These are phyloP conservation scores for Suillus fuscotomentosus DNA, from an alignment of 768 basidiomycete species.

Conservation along the genomic window DNA sequence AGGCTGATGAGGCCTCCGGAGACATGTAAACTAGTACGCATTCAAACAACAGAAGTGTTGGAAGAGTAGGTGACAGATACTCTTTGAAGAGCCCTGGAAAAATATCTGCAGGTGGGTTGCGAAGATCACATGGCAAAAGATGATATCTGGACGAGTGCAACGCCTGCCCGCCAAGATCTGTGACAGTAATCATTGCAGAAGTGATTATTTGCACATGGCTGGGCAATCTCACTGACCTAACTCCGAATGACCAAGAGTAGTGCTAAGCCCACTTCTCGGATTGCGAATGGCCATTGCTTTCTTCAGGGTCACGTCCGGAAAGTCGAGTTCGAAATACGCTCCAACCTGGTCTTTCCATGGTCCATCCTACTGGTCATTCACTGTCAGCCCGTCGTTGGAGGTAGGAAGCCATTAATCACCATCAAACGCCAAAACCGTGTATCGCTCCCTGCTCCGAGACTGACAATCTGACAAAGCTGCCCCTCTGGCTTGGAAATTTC, in stretches of 20 bases:
- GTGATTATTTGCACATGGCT: constrained; percentile 14
- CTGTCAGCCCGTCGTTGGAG: constrained; percentile 6
- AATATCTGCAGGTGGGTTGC: constrained; percentile 49
- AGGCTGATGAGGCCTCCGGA: constrained; percentile 50
- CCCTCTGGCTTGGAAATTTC: constrained; percentile 39
- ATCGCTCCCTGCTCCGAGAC: constrained; percentile 93
- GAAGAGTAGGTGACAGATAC: constrained; percentile 58
- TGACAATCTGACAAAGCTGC: constrained; percentile 82
- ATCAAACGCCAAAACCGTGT: constrained; percentile 90
- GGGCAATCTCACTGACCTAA: background rate
- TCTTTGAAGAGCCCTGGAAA: constrained; percentile 37
- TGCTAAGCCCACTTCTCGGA: constrained; percentile 41
- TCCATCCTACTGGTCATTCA: constrained; percentile 48
- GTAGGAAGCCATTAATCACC: constrained; percentile 39
- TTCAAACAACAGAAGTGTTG: constrained; percentile 88
- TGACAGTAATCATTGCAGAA: constrained; percentile 43
- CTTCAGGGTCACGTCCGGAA: constrained; percentile 77
- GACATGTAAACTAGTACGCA: constrained; percentile 91
- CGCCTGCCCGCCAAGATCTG: constrained; percentile 62
- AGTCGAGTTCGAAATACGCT: constrained; percentile 87
- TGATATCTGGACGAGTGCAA: constrained; percentile 60
- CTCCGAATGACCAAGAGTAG: constrained; percentile 16
- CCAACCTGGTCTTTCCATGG: constrained; percentile 46
- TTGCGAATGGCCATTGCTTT: constrained; percentile 83
- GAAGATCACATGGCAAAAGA: constrained; percentile 77